Percentiles rank a stretch among this genome's conserved stretches.
Evolutionary conservation across 1,139 yeast species (phyloP).

Genomic region (Yamadazyma epiphylla): DNA sequence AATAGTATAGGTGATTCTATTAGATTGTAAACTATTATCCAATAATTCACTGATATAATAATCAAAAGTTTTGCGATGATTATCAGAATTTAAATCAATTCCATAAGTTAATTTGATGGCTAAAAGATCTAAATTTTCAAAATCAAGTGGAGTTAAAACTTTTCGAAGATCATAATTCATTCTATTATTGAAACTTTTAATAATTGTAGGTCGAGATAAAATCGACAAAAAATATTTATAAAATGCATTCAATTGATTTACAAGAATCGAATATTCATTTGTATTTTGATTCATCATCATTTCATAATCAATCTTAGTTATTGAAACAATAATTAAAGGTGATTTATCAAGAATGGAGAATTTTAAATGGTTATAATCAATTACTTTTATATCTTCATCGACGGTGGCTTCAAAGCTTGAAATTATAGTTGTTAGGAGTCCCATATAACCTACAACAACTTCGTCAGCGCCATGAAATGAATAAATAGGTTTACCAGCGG

Average conservation of each 20-base stretch:
- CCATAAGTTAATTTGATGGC: constrained; percentile 51
- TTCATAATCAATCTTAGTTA: constrained; percentile 49
- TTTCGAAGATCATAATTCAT: constrained; percentile 82
- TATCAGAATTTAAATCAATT: neutral
- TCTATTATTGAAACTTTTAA: constrained; percentile 63
- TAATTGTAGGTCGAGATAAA: constrained; percentile 70
- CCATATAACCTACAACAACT: constrained; percentile 69
- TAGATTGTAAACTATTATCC: constrained; percentile 25
- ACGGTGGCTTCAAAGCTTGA: constrained; percentile 52
- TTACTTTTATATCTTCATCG: constrained; percentile 25
- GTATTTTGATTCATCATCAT: constrained; percentile 11
- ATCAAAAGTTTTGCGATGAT: constrained; percentile 14
- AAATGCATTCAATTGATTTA: constrained; percentile 67
- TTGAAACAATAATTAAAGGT: constrained; percentile 74
- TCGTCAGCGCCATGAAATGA: constrained; percentile 76
- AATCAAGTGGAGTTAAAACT: constrained; percentile 65
- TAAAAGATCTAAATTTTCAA: constrained; percentile 59
- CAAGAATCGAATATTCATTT: constrained; percentile 25
- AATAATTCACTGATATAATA: constrained; percentile 26
- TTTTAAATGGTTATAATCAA: constrained; percentile 27
- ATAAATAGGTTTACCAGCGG: constrained; percentile 92
- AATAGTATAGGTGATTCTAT: constrained; percentile 30
- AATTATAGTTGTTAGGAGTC: constrained; percentile 64
- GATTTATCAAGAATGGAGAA: constrained; percentile 60
- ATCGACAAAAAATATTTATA: constrained; percentile 80